Percentiles rank a stretch among this genome's conserved stretches.
These are phyloP conservation scores for Ceratonia siliqua DNA, from an alignment of 306 rosid species.

Conservation along the genomic window DNA sequence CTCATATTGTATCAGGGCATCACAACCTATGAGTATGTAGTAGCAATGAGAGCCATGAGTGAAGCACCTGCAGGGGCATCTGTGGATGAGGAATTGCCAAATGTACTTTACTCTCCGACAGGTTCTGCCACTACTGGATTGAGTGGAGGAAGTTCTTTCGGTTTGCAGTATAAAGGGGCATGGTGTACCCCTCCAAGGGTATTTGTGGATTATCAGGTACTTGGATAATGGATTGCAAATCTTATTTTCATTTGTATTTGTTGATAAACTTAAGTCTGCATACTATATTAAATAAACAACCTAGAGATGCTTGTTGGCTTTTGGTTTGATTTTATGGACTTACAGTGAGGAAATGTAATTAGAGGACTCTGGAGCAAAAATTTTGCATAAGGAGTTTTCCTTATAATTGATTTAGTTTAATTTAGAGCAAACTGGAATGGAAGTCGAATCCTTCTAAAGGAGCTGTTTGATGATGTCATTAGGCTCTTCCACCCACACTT, in stretches of 20 bases:
- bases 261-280: slow-evolving; percentile 12
- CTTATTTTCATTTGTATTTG: background rate
- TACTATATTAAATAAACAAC: background rate
- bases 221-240: slow-evolving; percentile 20
- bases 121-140: slow-evolving; percentile 94
- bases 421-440: background rate
- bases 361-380: background rate
- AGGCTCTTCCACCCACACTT: background rate
- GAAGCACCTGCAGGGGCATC: slow-evolving; percentile 75
- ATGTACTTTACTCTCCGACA: slow-evolving; percentile 77
- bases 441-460: background rate
- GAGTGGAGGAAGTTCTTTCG: slow-evolving; percentile 97
- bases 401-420: background rate
- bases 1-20: slow-evolving; percentile 71
- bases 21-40: slow-evolving; percentile 92
- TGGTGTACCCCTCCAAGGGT: slow-evolving; percentile 99
- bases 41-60: slow-evolving; percentile 96
- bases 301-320: slow-evolving; percentile 22
- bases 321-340: slow-evolving; percentile 16
- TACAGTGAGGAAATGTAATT: slow-evolving; percentile 4
- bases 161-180: slow-evolving; percentile 90
- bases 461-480: background rate
- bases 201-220: slow-evolving; percentile 94
- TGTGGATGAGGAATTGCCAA: slow-evolving; percentile 68
- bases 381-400: background rate